These are phyloP conservation scores for Pugionium dolabratum DNA, from an alignment of 345 rosid genomes.

Conservation along the genomic window DNA sequence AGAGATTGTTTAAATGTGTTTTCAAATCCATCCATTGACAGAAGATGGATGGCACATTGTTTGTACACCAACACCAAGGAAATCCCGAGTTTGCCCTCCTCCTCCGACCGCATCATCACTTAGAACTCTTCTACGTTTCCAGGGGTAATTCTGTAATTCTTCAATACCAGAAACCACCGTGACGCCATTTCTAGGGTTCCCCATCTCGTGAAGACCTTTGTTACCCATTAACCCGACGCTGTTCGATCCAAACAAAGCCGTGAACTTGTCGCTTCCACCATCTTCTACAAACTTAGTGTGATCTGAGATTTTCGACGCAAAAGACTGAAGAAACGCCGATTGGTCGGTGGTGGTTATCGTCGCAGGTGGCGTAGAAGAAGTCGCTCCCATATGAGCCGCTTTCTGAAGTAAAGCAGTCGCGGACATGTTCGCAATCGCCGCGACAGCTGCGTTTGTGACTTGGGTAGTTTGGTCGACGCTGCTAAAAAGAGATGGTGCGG, in stretches of 20 bases:
- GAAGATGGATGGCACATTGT: conserved; percentile 54
- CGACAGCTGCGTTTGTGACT: conserved; percentile 30
- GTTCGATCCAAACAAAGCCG: conserved; percentile 46
- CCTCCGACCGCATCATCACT: conserved; percentile 31
- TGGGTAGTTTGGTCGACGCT: conserved; percentile 46
- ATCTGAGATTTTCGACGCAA: conserved; percentile 50
- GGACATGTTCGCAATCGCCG: conserved; percentile 60
- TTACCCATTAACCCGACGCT: conserved; percentile 23
- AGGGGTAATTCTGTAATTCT: conserved; percentile 44
- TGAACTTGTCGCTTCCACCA: conserved; percentile 53
- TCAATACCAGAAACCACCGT: conserved; percentile 40
- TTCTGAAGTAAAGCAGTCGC: conserved; percentile 95
- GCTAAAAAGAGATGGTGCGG: conserved; percentile 75
- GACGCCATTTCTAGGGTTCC: conserved; percentile 43
- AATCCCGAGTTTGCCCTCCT: conserved; percentile 90
- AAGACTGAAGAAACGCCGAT: conserved; percentile 51
- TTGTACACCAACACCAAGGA: conserved; percentile 82
- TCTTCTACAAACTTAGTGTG: conserved; percentile 40
- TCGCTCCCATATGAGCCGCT: conserved; percentile 86
- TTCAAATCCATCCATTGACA: conserved; percentile 62
- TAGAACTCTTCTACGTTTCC: conserved; percentile 41
- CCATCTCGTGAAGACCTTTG: conserved; percentile 34
- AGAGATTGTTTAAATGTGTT: background rate
- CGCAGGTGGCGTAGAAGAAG: conserved; percentile 37
- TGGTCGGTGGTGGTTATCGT: conserved; percentile 42